Percentiles rank a stretch among this genome's conserved stretches.
Conservation (phyloP, 2,329 filamentous ascomycete genomes). For the Chalaropsis ovoidea region DNA sequence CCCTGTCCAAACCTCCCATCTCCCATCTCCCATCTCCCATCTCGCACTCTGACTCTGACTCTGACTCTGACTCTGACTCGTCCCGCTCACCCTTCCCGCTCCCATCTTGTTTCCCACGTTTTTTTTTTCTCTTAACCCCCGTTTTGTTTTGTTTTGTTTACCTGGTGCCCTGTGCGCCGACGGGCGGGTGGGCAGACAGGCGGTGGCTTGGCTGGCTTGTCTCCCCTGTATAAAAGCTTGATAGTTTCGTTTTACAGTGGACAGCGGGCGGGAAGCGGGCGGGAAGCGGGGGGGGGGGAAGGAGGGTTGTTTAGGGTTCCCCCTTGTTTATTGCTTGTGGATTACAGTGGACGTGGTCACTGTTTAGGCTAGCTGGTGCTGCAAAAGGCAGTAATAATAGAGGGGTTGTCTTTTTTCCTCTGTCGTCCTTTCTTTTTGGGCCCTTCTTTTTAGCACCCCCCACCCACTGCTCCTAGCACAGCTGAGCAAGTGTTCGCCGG, state of each 20-base stretch:
- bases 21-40: background rate
- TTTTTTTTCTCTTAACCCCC: background rate
- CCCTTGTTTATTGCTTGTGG: background rate
- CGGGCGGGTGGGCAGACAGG: too few species aligned
- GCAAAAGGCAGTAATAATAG: background rate
- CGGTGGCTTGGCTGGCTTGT: too few species aligned
- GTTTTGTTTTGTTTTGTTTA: background rate
- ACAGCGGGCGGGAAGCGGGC: background rate
- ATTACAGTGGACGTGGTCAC: too few species aligned
- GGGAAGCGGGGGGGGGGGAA: too few species aligned
- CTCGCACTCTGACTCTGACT: background rate
- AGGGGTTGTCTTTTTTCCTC: background rate
- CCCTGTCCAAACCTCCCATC: background rate
- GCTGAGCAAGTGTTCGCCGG: background rate
- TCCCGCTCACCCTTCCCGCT: background rate
- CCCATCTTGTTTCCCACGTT: constrained; percentile 1
- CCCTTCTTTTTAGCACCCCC: background rate
- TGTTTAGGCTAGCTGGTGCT: too few species aligned
- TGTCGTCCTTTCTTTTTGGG: background rate
- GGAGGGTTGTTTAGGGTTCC: too few species aligned
- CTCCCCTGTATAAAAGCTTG: background rate
- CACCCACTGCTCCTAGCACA: background rate
- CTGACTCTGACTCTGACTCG: too few species aligned
- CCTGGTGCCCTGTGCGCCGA: background rate
- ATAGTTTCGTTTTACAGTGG: constrained; percentile 3